Evolutionary conservation across 2,329 filamentous ascomycete genomes (phyloP).

Genomic region (Verticillium isaacii): DNA sequence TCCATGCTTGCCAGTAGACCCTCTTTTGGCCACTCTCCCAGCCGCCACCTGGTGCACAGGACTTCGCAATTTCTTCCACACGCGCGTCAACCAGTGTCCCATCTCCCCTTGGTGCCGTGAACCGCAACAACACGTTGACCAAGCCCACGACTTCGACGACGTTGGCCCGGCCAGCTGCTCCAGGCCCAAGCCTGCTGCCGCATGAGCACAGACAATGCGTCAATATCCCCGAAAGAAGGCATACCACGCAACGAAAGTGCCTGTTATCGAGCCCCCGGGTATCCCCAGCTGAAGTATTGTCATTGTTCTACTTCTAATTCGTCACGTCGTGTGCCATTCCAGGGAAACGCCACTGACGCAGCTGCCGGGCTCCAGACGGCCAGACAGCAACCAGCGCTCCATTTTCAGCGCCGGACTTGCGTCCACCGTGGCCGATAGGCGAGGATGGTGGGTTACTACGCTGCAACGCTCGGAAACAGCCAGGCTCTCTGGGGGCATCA

Average conservation of each 20-base stretch:
- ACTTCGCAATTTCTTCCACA: too few species aligned
- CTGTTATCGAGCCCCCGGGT: neutral
- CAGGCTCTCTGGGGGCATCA: neutral
- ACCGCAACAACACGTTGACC: neutral
- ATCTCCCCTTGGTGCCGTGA: too few species aligned
- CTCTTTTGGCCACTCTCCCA: neutral
- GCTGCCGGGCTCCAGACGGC: neutral
- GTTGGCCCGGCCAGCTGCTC: neutral
- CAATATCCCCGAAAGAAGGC: neutral
- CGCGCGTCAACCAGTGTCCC: too few species aligned
- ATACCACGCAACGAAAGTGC: neutral
- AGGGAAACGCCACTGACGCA: conserved; percentile 4
- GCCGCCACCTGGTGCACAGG: neutral
- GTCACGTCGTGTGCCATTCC: neutral
- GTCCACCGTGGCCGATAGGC: too few species aligned
- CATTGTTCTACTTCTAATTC: neutral
- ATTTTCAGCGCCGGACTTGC: neutral
- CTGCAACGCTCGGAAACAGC: neutral
- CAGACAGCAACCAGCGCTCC: neutral
- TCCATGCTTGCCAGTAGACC: neutral
- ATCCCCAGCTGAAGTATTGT: neutral
- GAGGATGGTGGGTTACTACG: neutral
- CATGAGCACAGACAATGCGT: neutral
- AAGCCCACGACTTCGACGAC: neutral
- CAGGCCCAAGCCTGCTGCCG: neutral